These are phyloP conservation scores for Phyllostachys edulis DNA, from an alignment of 176 grass and related monocot genomes.

Conservation along the genomic window DNA sequence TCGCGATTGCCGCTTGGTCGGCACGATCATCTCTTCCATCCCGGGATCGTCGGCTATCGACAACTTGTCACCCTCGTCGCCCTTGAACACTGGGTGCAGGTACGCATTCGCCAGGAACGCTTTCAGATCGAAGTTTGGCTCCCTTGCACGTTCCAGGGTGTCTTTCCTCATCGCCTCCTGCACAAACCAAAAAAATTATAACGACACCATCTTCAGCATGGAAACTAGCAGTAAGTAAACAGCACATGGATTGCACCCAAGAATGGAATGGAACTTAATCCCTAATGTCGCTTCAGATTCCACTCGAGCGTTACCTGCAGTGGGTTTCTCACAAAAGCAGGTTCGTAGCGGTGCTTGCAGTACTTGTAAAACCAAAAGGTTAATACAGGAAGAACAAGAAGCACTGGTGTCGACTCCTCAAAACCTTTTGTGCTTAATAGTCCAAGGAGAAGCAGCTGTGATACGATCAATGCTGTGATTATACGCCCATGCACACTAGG, in stretches of 20 bases:
- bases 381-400: conserved; percentile 78
- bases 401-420: conserved; percentile 55
- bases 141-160: conserved; percentile 77
- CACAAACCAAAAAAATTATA: not conserved
- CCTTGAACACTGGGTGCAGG: conserved; percentile 87
- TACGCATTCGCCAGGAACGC: conserved; percentile 65
- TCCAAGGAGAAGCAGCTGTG: conserved; percentile 85
- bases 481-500: conserved; percentile 84
- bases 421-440: conserved; percentile 63
- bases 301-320: conserved; percentile 54
- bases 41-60: conserved; percentile 29
- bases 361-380: conserved; percentile 82
- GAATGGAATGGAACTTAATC: not conserved
- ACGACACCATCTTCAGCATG: not conserved
- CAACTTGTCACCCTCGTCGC: conserved; percentile 27
- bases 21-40: conserved; percentile 60
- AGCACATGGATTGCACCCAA: not conserved
- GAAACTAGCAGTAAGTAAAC: not conserved
- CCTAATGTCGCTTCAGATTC: not conserved
- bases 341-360: conserved; percentile 74
- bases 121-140: conserved; percentile 84
- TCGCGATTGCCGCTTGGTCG: conserved; percentile 84
- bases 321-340: conserved; percentile 82
- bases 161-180: conserved; percentile 99
- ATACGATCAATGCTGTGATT: conserved; percentile 65